These are phyloP conservation scores for Astragalus glycyphyllos DNA, from an alignment of 306 rosid genomes.

Conservation along the genomic window DNA sequence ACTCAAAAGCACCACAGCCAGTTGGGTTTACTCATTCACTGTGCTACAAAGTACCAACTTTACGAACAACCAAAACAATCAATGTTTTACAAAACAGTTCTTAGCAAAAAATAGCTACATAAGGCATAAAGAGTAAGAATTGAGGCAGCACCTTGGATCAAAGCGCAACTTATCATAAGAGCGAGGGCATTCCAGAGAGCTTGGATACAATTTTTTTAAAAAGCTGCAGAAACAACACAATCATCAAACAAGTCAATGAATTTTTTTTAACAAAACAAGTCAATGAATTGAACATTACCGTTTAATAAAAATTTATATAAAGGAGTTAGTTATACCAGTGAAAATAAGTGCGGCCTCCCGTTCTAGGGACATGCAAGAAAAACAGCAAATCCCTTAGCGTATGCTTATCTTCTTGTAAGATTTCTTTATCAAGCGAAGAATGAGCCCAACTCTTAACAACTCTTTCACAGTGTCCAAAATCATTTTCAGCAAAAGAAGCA, in stretches of 20 bases:
- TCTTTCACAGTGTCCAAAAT: conserved; percentile 67
- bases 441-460: conserved; percentile 78
- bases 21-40: not conserved
- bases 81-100: not conserved
- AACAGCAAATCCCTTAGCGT: conserved; percentile 75
- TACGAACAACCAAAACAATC: conserved; percentile 31
- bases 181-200: conserved; percentile 86
- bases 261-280: not conserved
- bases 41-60: conserved; percentile 10
- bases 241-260: conserved; percentile 24
- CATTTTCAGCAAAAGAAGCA: conserved; percentile 51
- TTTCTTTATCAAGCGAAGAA: conserved; percentile 64
- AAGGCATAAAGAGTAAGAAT: conserved; percentile 13
- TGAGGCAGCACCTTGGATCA: conserved; percentile 80
- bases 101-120: not conserved
- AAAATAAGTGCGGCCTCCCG: conserved; percentile 93
- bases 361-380: conserved; percentile 95
- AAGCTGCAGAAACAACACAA: conserved; percentile 63
- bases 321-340: conserved; percentile 61
- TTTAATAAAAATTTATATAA: not conserved
- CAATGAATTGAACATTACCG: too few species aligned
- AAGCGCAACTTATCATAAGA: conserved; percentile 94
- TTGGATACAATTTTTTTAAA: conserved; percentile 80
- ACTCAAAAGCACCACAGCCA: conserved; percentile 4
- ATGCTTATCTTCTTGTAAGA: conserved; percentile 66